Conservation (phyloP, 1,139 yeast species). For the Geotrichum australiense region DNA sequence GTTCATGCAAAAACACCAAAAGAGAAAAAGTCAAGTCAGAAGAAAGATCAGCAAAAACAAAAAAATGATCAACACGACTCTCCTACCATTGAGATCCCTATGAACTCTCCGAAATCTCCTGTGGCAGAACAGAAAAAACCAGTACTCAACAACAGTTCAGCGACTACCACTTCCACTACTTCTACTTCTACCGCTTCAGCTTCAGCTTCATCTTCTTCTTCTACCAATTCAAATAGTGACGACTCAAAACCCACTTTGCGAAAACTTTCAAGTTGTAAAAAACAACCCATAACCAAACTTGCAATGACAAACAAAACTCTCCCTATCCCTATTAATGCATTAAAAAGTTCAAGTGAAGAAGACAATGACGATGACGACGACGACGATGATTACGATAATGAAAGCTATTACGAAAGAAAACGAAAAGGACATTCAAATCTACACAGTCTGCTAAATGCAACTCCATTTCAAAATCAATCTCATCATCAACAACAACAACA, state of each 20-base stretch:
- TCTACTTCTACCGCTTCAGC: background rate
- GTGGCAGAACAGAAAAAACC: constrained; percentile 4
- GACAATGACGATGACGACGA: background rate
- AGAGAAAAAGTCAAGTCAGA: background rate
- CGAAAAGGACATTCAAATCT: constrained; percentile 3
- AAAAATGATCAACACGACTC: constrained; percentile 3
- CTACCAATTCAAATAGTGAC: too few species aligned
- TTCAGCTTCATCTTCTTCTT: too few species aligned
- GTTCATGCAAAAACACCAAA: constrained; percentile 46
- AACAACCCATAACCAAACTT: too few species aligned
- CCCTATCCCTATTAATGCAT: background rate
- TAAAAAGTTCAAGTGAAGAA: too few species aligned
- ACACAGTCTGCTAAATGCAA: constrained; percentile 4
- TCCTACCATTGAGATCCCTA: constrained; percentile 5
- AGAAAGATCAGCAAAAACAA: background rate
- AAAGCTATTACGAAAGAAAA: too few species aligned
- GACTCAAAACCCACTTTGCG: too few species aligned
- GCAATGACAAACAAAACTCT: too few species aligned
- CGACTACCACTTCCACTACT: background rate
- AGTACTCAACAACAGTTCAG: background rate
- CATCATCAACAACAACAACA: background rate
- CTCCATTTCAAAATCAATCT: background rate
- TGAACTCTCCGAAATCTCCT: constrained; percentile 5
- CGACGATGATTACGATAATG: too few species aligned
- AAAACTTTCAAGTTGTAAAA: too few species aligned